These are phyloP conservation scores for Aspergillus piperis DNA, from an alignment of 2,329 filamentous ascomycete genomes.

Conservation along the genomic window DNA sequence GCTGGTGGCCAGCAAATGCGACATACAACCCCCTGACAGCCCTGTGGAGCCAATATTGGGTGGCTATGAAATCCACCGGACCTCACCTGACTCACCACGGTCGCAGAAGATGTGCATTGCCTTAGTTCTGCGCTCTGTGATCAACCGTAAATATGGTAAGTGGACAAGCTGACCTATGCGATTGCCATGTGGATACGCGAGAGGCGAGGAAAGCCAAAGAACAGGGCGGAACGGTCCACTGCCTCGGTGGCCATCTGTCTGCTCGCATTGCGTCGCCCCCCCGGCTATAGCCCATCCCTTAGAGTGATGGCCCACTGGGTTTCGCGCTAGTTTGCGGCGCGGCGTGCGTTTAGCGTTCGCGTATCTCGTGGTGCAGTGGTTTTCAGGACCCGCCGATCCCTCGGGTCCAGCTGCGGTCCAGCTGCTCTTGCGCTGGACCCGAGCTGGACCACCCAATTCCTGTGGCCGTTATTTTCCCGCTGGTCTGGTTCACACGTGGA, in stretches of 20 bases:
- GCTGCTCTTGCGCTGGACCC: constrained; percentile 7
- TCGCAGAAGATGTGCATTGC: constrained; percentile 75
- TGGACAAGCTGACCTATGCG: constrained; percentile 19
- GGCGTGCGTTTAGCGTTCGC: constrained; percentile 31
- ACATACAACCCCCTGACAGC: constrained; percentile 69
- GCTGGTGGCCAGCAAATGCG: constrained; percentile 88
- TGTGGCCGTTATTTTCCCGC: constrained; percentile 5
- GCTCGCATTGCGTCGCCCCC: background rate
- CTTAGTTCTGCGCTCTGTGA: constrained; percentile 70
- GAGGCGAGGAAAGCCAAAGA: background rate
- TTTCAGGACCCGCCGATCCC: constrained; percentile 16
- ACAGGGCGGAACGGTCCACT: background rate
- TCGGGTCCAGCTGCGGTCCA: constrained; percentile 4
- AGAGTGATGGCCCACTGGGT: constrained; percentile 24
- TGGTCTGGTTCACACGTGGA: constrained; percentile 6
- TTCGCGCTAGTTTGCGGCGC: constrained; percentile 30
- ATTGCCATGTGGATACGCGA: background rate
- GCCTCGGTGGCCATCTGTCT: background rate
- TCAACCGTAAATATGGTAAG: constrained; percentile 69
- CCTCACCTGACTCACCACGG: constrained; percentile 69
- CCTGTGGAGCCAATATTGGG: constrained; percentile 72
- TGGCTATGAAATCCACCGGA: constrained; percentile 71
- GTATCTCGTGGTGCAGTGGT: constrained; percentile 22
- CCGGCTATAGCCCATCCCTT: constrained; percentile 11
- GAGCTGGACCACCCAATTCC: constrained; percentile 2